A percentile compares a stretch with the other conserved stretches of the same genome.
phyloP scores from a whole-genome alignment of 139 green algal species.

The Zygnema cylindricum region DNA sequence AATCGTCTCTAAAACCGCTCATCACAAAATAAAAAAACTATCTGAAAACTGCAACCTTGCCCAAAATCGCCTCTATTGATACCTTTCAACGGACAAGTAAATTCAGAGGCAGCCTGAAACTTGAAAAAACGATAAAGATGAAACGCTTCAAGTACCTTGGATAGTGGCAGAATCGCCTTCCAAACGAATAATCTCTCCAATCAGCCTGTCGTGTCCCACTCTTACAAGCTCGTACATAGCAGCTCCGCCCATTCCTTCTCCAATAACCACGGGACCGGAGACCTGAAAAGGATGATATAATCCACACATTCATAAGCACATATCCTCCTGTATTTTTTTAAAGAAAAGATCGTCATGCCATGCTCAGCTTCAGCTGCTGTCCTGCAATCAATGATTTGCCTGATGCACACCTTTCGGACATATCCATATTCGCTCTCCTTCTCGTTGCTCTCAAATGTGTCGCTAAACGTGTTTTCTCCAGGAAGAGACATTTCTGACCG shows the following conservation, averaged over 20 bases:
- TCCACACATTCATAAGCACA: neutral
- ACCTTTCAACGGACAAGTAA: neutral
- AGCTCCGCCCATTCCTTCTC: slow-evolving; percentile 89
- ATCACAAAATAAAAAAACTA: neutral
- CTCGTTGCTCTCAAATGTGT: slow-evolving; percentile 52
- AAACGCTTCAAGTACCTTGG: slow-evolving; percentile 77
- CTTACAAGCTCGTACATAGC: slow-evolving; percentile 99
- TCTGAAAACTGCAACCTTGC: neutral
- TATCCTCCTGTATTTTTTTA: no score
- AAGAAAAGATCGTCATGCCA: no score
- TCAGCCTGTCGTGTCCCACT: slow-evolving; percentile 91
- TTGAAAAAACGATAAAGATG: neutral
- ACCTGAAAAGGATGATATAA: slow-evolving; percentile 66
- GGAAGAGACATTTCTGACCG: no score
- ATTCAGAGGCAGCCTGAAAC: neutral
- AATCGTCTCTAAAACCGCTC: no score
- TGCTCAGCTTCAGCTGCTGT: no score
- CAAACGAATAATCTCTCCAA: slow-evolving; percentile 98
- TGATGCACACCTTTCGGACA: slow-evolving; percentile 58
- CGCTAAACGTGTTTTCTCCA: no score
- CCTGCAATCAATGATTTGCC: no score
- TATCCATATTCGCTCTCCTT: slow-evolving; percentile 66
- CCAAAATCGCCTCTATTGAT: neutral
- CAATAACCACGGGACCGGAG: slow-evolving; percentile 96
- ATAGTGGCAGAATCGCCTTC: slow-evolving; percentile 97